A percentile compares a stretch with the other conserved stretches of the same genome.
phyloP scores from a whole-genome alignment of 192 early-diverging fungal species.

The Coemansia sp. region DNA sequence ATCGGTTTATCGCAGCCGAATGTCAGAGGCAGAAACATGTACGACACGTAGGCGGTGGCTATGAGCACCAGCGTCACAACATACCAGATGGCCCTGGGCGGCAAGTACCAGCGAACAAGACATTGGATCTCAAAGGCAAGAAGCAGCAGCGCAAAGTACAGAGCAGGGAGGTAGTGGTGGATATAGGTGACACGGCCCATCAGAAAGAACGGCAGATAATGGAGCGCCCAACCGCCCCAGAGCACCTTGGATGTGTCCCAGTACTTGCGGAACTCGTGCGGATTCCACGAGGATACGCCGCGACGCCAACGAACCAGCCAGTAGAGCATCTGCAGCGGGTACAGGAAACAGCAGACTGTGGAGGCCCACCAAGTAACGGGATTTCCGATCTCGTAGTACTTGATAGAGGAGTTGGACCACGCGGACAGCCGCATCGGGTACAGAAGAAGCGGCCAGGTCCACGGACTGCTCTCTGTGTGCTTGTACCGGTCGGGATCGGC shows the following conservation, averaged over 20 bases:
- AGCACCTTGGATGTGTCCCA: conserved; percentile 55
- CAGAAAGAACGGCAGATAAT: conserved; percentile 68
- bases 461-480: conserved; percentile 55
- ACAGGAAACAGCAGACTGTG: conserved; percentile 9
- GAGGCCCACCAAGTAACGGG: conserved; percentile 60
- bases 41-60: conserved; percentile 54
- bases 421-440: conserved; percentile 64
- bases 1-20: conserved; percentile 74
- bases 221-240: conserved; percentile 59
- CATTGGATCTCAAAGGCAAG: conserved; percentile 79
- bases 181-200: conserved; percentile 73
- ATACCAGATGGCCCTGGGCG: conserved; percentile 20
- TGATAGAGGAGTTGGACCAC: conserved; percentile 61
- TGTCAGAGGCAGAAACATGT: conserved; percentile 70
- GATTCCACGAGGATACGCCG: conserved; percentile 36
- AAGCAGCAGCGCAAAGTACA: conserved; percentile 69
- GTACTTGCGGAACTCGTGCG: conserved; percentile 54
- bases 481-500: conserved; percentile 71
- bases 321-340: conserved; percentile 27
- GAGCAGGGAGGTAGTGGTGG: conserved; percentile 72
- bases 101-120: conserved; percentile 49
- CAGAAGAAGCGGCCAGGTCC: conserved; percentile 64
- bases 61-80: not conserved
- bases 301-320: conserved; percentile 51
- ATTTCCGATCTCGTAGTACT: conserved; percentile 69